Percentiles rank a stretch among this genome's conserved stretches.
Conservation (phyloP, 495 filamentous ascomycete genomes). For the Penicillium silybi region DNA sequence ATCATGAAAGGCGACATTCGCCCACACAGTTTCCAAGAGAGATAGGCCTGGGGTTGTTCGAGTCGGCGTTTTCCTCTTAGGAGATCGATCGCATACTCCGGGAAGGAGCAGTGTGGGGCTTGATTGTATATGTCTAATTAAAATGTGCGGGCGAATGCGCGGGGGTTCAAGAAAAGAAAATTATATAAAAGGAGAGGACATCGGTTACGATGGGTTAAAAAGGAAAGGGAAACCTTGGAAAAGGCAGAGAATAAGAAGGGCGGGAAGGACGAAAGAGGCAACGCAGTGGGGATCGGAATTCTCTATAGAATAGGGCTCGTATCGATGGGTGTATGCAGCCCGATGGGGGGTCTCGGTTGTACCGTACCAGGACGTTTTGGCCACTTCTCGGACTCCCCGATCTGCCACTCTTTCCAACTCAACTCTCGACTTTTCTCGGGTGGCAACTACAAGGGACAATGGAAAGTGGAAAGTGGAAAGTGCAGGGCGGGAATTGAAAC, state of each 20-base stretch:
- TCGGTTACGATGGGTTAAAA: conserved; percentile 26
- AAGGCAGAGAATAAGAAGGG: conserved; percentile 18
- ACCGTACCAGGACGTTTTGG: not conserved
- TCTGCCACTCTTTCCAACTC: not conserved
- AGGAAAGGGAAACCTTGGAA: conserved; percentile 19
- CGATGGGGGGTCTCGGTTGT: conserved; percentile 18
- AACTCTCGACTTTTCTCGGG: not conserved
- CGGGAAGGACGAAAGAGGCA: conserved; percentile 43
- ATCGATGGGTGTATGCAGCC: conserved; percentile 20
- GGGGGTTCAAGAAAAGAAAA: conserved; percentile 38
- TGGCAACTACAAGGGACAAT: conserved; percentile 1
- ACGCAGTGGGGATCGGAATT: conserved; percentile 22
- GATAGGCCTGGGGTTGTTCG: not conserved
- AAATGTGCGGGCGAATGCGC: conserved; percentile 48
- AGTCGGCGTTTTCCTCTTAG: no score
- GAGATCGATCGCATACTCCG: conserved; percentile 24
- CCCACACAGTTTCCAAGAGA: conserved; percentile 29
- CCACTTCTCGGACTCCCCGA: conserved; percentile 21
- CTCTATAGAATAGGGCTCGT: conserved; percentile 7
- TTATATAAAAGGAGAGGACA: conserved; percentile 52
- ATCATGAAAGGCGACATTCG: conserved; percentile 46
- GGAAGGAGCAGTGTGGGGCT: conserved; percentile 9
- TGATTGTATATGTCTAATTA: conserved; percentile 27
- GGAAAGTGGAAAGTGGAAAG: not conserved
- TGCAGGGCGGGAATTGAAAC: conserved; percentile 8